Percentiles rank a stretch among this genome's conserved stretches.
Evolutionary conservation across 2,329 filamentous ascomycete species (phyloP).

Genomic region (Capronia americana): DNA sequence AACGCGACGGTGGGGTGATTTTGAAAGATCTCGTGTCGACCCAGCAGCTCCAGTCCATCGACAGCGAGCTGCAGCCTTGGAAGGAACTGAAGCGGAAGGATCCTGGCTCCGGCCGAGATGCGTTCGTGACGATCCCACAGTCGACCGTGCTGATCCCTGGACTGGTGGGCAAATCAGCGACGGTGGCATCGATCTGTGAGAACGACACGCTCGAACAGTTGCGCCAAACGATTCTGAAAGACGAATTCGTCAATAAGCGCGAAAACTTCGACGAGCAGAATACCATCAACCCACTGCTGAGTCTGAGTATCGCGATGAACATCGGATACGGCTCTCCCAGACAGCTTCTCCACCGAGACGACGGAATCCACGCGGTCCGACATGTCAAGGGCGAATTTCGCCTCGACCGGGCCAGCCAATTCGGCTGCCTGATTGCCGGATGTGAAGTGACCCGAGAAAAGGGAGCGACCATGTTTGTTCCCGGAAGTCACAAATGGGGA

Average conservation of each 20-base stretch:
- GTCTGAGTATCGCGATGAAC: no score
- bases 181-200: no score
- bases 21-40: background rate
- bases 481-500: no score
- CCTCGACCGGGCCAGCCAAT: constrained; percentile 9
- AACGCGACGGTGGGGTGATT: background rate
- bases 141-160: background rate
- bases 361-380: background rate
- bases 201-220: no score
- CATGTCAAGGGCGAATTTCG: constrained; percentile 14
- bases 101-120: background rate
- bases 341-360: no score
- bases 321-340: no score
- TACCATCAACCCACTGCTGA: no score
- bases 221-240: no score
- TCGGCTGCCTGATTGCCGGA: constrained; percentile 8
- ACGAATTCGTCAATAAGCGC: no score
- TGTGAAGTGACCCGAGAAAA: background rate
- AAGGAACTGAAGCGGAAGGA: background rate
- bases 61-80: background rate
- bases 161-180: background rate
- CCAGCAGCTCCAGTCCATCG: background rate
- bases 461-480: no score
- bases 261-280: no score
- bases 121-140: background rate